Evolutionary conservation across 257 asterid species (phyloP), one percentile per base, ranked within the genome.

Genomic region (Solanum chiquidenum): DNA sequence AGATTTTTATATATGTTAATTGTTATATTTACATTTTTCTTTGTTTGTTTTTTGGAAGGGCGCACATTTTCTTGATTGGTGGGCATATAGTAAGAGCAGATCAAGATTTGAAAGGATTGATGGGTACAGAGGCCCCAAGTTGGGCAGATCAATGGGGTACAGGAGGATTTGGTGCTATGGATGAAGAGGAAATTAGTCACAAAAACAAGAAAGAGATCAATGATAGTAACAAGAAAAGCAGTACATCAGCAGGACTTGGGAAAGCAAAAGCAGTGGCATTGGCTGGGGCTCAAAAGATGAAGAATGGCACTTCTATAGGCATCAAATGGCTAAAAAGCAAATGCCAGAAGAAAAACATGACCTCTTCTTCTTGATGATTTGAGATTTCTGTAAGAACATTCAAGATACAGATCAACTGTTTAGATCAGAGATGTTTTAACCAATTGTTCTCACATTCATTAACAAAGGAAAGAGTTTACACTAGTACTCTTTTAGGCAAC

Each of bases 61-160:
- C 16, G 12, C 3, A 1, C 14, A 72, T 20, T 34, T 73, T 73
- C 49, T 73, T 73, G 34, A 33, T 29, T 29, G 80, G 29, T 18
- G 79, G 44, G 11, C 23, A 34, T 10, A 33, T 72, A 33, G 79
- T 18, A 72, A 35, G 46, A 35, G 18, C 2, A 74, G 13, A 37
- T n/a, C 55, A 75, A 75, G 55, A 75, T 89, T 84, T 86, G 83
- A 46, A 62, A 23, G 84, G 34, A 76, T 37, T 20, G 9, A 96
- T 95, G 98, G 93, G 96, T 34, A 86, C 89, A 0, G 98, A 94
- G 16, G 98, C 91, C 25, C 93, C 95, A 12, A 95, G 98, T 91
- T 96, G 98, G 99, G 98, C 98, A 73, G 99, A 96, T 93, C 99
- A 95, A 88, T 95, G 99, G 99, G 99, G 98, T 0, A 91, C 94